Conservation (phyloP, 2,329 filamentous ascomycete genomes). For the Arthrobotrys pseudoclavata region DNA sequence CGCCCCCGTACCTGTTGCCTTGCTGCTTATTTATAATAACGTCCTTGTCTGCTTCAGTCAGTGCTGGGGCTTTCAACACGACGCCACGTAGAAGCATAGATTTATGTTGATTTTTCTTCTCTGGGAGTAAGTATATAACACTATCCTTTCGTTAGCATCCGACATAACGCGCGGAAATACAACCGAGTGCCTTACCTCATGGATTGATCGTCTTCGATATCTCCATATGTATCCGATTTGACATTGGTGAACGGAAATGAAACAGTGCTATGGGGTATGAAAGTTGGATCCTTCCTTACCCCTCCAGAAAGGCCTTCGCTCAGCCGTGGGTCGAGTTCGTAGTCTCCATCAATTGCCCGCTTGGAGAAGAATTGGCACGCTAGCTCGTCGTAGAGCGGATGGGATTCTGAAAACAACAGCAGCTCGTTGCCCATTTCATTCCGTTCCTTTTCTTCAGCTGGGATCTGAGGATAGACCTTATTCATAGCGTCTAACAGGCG, state of each 20-base stretch:
- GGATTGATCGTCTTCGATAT: slow-evolving; percentile 86
- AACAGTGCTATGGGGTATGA: slow-evolving; percentile 86
- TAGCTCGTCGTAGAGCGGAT: slow-evolving; percentile 88
- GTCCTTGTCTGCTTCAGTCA: slow-evolving; percentile 82
- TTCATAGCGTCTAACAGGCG: slow-evolving; percentile 85
- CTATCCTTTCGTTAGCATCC: slow-evolving; percentile 69
- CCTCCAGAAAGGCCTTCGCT: slow-evolving; percentile 84
- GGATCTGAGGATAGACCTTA: slow-evolving; percentile 83
- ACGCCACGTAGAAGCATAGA: slow-evolving; percentile 93
- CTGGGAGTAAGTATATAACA: slow-evolving; percentile 87
- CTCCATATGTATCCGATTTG: slow-evolving; percentile 74
- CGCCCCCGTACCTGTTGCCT: slow-evolving; percentile 74
- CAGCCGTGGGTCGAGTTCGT: slow-evolving; percentile 79
- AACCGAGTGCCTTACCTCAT: slow-evolving; percentile 75
- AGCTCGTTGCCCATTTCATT: slow-evolving; percentile 86
- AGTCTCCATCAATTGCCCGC: slow-evolving; percentile 76
- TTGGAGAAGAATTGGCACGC: slow-evolving; percentile 91
- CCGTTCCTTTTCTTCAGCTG: slow-evolving; percentile 79
- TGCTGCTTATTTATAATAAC: slow-evolving; percentile 76
- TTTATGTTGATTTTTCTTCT: slow-evolving; percentile 81
- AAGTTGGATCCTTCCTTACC: slow-evolving; percentile 84
- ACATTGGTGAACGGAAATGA: slow-evolving; percentile 78
- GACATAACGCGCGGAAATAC: slow-evolving; percentile 9
- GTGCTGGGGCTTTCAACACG: slow-evolving; percentile 77
- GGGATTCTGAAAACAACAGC: slow-evolving; percentile 84